Base-by-base conservation (phyloP, 768 basidiomycete species). In the Solioccasus polychromus region DNA sequence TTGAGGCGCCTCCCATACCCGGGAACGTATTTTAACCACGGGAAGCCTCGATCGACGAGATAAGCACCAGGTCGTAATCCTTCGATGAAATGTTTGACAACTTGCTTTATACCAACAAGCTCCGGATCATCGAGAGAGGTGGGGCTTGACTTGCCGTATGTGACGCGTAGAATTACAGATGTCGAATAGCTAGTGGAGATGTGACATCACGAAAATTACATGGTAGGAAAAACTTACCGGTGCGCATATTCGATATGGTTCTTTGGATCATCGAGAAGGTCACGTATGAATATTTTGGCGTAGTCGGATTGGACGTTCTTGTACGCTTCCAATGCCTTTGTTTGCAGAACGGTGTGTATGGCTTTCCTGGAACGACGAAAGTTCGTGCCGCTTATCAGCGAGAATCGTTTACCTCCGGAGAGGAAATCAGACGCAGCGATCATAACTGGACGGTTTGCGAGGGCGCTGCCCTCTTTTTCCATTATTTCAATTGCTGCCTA, bases 401-500 rank as follows among this genome's bases (percentile, higher is more conserved):
- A 48, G 7, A 77, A 65, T 20, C 80, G 63, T 72, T 80, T 80
- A 0, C 76, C 76, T 5, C 79, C 77, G 0, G 74, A 77, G 0
- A 82, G 66, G 0, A 77, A 72, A 42, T 82, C 77, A 2, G 73
- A 73, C 0, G 77, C 79, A 0, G 81, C 71, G 31, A 82, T 77
- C 44, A 68, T 72, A 0, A 53, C 51, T 15, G 80, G 80, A 26
- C 80, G 64, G 55, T 82, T 81, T 0, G 65, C 73, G 10, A 76
- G 66, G 1, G 68, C 57, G 0, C 74, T 72, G 1, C 80, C 79
- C 53, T 80, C 78, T 38, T 76, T 76, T 60, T 82, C 81, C 78
- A 82, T 76, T 38, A 83, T 75, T 8, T 82, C 80, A 0, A 76
- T 69, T 0, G 79, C 78, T 9, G 77, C 79, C 60, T 80, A 39